phyloP scores from a whole-genome alignment of 2,329 filamentous ascomycete genomes.

The Aspergillus aculeatus region DNA sequence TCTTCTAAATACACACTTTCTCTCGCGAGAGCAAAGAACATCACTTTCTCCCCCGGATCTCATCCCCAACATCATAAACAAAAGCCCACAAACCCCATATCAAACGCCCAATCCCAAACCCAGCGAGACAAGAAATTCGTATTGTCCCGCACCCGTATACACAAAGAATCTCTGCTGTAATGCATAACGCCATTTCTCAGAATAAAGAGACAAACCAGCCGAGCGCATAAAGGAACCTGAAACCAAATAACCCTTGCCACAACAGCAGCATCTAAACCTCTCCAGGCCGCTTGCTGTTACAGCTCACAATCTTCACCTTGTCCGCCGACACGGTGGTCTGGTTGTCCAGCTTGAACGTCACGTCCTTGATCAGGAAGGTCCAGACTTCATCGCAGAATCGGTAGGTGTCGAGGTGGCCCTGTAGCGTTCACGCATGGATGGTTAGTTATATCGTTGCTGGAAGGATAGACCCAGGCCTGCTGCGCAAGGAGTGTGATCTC shows the following conservation, averaged over 20 bases:
- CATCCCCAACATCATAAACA: background rate
- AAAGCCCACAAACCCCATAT: background rate
- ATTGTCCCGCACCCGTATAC: too few relatives aligned
- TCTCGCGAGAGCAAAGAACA: background rate
- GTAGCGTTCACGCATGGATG: background rate
- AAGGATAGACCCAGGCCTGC: background rate
- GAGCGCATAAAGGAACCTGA: too few relatives aligned
- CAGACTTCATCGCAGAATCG: slow-evolving; percentile 99
- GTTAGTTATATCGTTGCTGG: background rate
- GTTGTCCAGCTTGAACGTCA: slow-evolving; percentile 96
- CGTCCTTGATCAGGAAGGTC: slow-evolving; percentile 98
- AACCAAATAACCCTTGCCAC: too few relatives aligned
- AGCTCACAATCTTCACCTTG: slow-evolving; percentile 97
- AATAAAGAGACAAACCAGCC: too few relatives aligned
- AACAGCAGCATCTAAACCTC: slow-evolving; percentile 40
- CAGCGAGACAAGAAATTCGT: too few relatives aligned
- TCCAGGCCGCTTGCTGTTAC: slow-evolving; percentile 80
- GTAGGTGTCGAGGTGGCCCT: slow-evolving; percentile 98
- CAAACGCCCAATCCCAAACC: too few relatives aligned
- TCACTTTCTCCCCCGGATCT: background rate
- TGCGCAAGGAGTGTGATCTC: too few relatives aligned
- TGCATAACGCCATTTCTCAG: too few relatives aligned
- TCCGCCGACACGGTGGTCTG: slow-evolving; percentile 74
- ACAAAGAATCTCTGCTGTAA: too few relatives aligned
- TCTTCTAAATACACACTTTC: too few relatives aligned